Evolutionary conservation across 805 yeast species (phyloP).

Genomic region (Lachancea waltii): DNA sequence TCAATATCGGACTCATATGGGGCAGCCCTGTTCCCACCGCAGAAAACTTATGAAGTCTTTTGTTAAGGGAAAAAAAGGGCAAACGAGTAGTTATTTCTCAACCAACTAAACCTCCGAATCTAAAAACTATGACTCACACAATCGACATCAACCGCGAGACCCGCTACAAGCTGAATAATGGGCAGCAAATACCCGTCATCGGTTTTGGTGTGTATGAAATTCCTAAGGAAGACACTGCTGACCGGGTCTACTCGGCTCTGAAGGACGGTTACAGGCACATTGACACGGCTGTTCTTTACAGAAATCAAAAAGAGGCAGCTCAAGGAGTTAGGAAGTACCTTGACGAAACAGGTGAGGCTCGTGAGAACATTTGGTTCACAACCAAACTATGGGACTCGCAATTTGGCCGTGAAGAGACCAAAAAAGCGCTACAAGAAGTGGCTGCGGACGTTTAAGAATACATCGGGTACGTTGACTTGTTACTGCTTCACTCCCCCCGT

Average conservation of each 20-base stretch:
- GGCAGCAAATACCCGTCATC: constrained; percentile 47
- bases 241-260: constrained; percentile 51
- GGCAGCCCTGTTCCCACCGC: too few species aligned
- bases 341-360: constrained; percentile 37
- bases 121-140: too few species aligned
- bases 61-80: too few species aligned
- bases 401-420: constrained; percentile 52
- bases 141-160: constrained; percentile 50
- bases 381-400: constrained; percentile 69
- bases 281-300: constrained; percentile 63
- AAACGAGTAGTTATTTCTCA: too few species aligned
- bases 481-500: constrained; percentile 61
- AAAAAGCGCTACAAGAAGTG: constrained; percentile 52
- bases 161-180: constrained; percentile 44
- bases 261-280: constrained; percentile 64
- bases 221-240: constrained; percentile 34
- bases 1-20: too few species aligned
- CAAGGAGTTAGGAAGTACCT: constrained; percentile 53
- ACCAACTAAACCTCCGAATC: too few species aligned
- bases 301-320: constrained; percentile 56
- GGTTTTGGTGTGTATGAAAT: constrained; percentile 51
- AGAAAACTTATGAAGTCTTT: too few species aligned
- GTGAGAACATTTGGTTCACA: constrained; percentile 53
- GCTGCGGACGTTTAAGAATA: constrained; percentile 41
- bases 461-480: constrained; percentile 61